These are phyloP conservation scores for Myriosclerotinia duriaeana DNA, from an alignment of 2,329 filamentous ascomycete species.

Conservation along the genomic window DNA sequence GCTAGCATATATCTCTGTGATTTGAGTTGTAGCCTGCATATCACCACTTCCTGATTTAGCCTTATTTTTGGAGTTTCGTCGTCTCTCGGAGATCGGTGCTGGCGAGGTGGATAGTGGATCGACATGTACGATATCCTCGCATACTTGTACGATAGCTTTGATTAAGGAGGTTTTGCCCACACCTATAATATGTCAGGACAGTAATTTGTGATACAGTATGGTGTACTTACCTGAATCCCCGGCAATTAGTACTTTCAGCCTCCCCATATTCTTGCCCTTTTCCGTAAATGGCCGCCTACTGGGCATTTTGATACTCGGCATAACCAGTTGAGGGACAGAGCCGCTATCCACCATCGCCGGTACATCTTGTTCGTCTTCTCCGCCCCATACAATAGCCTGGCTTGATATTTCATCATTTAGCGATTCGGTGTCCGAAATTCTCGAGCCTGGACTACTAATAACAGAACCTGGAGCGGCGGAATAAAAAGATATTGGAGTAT, in stretches of 20 bases:
- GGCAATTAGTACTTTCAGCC: constrained; percentile 84
- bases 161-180: constrained; percentile 89
- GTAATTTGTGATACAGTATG: background rate
- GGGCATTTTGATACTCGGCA: constrained; percentile 94
- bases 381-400: constrained; percentile 41
- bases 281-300: constrained; percentile 85
- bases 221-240: constrained; percentile 67
- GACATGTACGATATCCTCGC: constrained; percentile 91
- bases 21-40: constrained; percentile 43
- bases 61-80: constrained; percentile 35
- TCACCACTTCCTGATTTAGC: constrained; percentile 33
- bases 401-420: constrained; percentile 48
- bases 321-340: constrained; percentile 78
- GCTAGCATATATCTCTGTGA: constrained; percentile 73
- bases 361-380: constrained; percentile 45
- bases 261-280: constrained; percentile 78
- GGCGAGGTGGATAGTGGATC: constrained; percentile 53
- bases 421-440: constrained; percentile 52
- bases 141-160: constrained; percentile 80
- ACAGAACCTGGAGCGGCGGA: constrained; percentile 46
- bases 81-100: constrained; percentile 36
- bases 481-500: constrained; percentile 48
- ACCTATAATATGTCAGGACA: constrained; percentile 49
- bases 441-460: constrained; percentile 52
- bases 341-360: constrained; percentile 50